phyloP scores from a whole-genome alignment of 306 rosid species.

The Fagus sylvatica region DNA sequence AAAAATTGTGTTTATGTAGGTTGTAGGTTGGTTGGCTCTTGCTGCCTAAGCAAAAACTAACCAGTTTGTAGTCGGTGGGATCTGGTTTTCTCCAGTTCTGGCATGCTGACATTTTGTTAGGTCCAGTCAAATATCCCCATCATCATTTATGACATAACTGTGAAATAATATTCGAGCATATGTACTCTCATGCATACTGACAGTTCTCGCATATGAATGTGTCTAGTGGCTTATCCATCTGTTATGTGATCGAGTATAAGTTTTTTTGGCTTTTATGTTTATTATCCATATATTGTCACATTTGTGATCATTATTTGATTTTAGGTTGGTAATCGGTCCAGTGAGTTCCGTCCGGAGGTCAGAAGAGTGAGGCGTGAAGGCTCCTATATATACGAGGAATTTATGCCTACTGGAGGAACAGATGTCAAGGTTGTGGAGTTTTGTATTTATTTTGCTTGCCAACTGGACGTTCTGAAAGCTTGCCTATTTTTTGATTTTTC shows the following conservation, averaged over 20 bases:
- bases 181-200: not conserved
- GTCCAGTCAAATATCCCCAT: slow-evolving; percentile 10
- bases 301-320: slow-evolving; percentile 26
- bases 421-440: slow-evolving; percentile 82
- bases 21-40: slow-evolving; percentile 24
- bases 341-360: slow-evolving; percentile 94
- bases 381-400: slow-evolving; percentile 94
- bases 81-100: not conserved
- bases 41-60: slow-evolving; percentile 13
- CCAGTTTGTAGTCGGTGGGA: not conserved
- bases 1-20: not conserved
- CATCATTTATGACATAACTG: slow-evolving; percentile 18
- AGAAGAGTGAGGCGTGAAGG: slow-evolving; percentile 98
- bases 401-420: slow-evolving; percentile 99
- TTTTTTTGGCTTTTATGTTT: not conserved
- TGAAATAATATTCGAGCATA: slow-evolving; percentile 24
- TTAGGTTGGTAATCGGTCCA: slow-evolving; percentile 97
- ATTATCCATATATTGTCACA: slow-evolving; percentile 23
- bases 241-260: slow-evolving; percentile 1
- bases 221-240: not conserved
- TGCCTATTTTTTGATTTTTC: not conserved
- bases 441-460: slow-evolving; percentile 32
- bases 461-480: not conserved
- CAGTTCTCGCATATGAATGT: not conserved
- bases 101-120: slow-evolving; percentile 20